Evolutionary conservation across 2,329 filamentous ascomycete genomes (phyloP).

Genomic region (Pseudophaeomoniella oleicola): DNA sequence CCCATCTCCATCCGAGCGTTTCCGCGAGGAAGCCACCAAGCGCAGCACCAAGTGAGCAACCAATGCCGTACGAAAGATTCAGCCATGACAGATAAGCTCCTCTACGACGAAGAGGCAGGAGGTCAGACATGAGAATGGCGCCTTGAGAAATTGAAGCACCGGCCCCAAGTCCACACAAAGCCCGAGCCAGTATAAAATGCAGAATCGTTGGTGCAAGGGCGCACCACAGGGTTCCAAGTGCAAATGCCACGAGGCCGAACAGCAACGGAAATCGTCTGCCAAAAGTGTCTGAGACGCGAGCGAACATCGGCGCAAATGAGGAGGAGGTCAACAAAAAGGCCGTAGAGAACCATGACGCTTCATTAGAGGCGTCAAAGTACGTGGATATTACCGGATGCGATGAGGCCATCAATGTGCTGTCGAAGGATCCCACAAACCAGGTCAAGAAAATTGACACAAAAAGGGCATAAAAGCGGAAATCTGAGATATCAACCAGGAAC

Average conservation of each 20-base stretch:
- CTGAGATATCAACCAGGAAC: background rate
- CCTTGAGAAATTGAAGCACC: slow-evolving; percentile 57
- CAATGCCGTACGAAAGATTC: slow-evolving; percentile 6
- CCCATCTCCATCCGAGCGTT: slow-evolving; percentile 55
- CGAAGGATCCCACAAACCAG: slow-evolving; percentile 40
- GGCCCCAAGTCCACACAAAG: slow-evolving; percentile 57
- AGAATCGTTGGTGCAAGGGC: slow-evolving; percentile 51
- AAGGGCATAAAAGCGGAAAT: background rate
- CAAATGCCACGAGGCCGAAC: slow-evolving; percentile 47
- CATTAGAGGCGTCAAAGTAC: slow-evolving; percentile 62
- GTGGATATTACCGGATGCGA: slow-evolving; percentile 70
- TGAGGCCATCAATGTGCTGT: slow-evolving; percentile 69
- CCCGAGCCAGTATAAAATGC: slow-evolving; percentile 56
- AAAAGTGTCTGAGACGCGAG: slow-evolving; percentile 58
- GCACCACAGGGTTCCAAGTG: slow-evolving; percentile 54
- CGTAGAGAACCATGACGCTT: slow-evolving; percentile 70
- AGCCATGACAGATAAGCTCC: slow-evolving; percentile 1
- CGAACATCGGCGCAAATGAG: slow-evolving; percentile 60
- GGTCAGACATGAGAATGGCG: slow-evolving; percentile 56
- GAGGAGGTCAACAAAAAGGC: slow-evolving; percentile 65
- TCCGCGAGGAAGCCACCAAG: slow-evolving; percentile 58
- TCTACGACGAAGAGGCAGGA: slow-evolving; percentile 31
- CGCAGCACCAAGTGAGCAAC: slow-evolving; percentile 41
- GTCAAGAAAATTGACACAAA: slow-evolving; percentile 1
- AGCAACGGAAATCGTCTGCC: slow-evolving; percentile 48